Conservation (phyloP, 1,284 basidiomycete genomes). For the Grifola frondosa region DNA sequence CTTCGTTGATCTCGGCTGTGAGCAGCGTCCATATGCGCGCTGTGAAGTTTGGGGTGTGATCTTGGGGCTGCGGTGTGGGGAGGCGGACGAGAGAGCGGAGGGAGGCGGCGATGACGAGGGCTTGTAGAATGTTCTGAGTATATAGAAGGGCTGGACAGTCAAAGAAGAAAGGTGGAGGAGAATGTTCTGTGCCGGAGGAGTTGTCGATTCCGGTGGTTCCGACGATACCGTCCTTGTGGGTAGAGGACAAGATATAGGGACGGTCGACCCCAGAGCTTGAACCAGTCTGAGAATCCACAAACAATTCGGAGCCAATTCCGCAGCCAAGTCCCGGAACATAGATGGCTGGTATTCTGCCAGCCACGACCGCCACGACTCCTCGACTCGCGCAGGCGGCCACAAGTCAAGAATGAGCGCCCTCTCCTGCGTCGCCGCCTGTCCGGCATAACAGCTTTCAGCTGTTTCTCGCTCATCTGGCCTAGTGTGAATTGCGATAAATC, state of each 20-base stretch:
- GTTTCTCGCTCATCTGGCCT: conserved; percentile 59
- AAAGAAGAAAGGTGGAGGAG: conserved; percentile 68
- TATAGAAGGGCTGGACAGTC: conserved; percentile 49
- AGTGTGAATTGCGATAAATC: conserved; percentile 62
- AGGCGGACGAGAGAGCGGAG: conserved; percentile 54
- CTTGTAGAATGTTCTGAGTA: conserved; percentile 70
- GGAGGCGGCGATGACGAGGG: conserved; percentile 62
- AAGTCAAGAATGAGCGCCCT: conserved; percentile 48
- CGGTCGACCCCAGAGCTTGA: conserved; percentile 43
- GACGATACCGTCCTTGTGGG: conserved; percentile 27
- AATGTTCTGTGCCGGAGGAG: conserved; percentile 30
- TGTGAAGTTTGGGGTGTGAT: conserved; percentile 39
- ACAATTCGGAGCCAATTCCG: conserved; percentile 1
- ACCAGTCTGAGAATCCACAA: conserved; percentile 49
- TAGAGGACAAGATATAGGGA: conserved; percentile 46
- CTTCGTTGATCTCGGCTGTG: conserved; percentile 52
- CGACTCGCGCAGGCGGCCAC: conserved; percentile 43
- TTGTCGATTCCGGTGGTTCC: conserved; percentile 4
- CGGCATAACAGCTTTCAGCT: conserved; percentile 47
- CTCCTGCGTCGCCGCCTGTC: conserved; percentile 54
- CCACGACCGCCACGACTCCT: conserved; percentile 44
- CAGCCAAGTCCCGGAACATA: conserved; percentile 5
- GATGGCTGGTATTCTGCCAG: conserved; percentile 23
- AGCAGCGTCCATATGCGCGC: conserved; percentile 65
- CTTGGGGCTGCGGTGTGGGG: conserved; percentile 22